phyloP scores from a whole-genome alignment of 192 early-diverging fungal species.

The Podila epicladia region DNA sequence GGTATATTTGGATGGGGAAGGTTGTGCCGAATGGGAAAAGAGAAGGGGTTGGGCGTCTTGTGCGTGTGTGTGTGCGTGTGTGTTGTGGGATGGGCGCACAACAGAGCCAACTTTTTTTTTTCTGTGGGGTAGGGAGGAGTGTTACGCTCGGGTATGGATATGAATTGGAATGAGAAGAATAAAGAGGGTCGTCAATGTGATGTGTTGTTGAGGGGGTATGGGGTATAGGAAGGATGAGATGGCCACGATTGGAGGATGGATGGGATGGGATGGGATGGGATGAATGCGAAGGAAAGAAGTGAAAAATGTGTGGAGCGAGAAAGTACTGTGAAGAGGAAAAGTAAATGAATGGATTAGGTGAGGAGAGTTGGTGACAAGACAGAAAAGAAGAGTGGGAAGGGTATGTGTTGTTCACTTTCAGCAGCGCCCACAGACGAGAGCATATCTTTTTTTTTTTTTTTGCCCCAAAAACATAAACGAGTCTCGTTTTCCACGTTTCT shows the following conservation, averaged over 20 bases:
- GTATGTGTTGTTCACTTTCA: not conserved
- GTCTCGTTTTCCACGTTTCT: conserved; percentile 1
- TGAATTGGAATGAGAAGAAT: conserved; percentile 73
- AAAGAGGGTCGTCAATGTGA: conserved; percentile 57
- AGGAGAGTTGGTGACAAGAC: not conserved
- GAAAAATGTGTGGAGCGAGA: conserved; percentile 9
- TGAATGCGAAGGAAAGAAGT: not conserved
- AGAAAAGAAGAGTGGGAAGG: not conserved
- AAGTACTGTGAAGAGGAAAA: not conserved
- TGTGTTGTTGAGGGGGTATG: not conserved
- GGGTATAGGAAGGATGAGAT: not conserved
- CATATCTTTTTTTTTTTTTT: not conserved
- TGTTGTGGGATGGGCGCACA: conserved; percentile 5
- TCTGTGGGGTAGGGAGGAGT: conserved; percentile 28
- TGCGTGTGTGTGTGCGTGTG: not conserved
- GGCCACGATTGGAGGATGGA: not conserved
- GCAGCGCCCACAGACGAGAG: not conserved
- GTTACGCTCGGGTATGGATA: conserved; percentile 76
- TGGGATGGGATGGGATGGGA: not conserved
- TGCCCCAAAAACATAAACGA: not conserved
- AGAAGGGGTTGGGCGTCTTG: not conserved
- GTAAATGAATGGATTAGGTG: not conserved
- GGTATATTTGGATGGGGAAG: not conserved
- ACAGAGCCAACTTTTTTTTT: too few relatives aligned
- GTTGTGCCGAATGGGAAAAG: not conserved